Evolutionary conservation across 1,284 basidiomycete genomes (phyloP).

Genomic region (Peniophora sp.): DNA sequence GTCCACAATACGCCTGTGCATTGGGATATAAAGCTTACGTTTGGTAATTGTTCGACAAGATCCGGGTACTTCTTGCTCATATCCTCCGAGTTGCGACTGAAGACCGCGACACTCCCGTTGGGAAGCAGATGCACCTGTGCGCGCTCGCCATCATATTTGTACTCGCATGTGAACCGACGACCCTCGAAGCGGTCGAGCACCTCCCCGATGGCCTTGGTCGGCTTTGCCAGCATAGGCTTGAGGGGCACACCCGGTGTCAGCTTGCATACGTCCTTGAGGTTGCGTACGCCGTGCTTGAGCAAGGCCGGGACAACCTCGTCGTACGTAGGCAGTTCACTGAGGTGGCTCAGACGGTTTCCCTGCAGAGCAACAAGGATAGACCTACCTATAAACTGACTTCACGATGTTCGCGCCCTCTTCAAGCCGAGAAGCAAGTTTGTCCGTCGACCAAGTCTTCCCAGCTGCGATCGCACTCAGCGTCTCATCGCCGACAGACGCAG

Average conservation of each 20-base stretch:
- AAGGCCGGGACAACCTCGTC: constrained; percentile 92
- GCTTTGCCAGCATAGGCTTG: constrained; percentile 99
- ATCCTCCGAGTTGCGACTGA: constrained; percentile 97
- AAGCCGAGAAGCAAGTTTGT: constrained; percentile 68
- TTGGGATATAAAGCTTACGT: constrained; percentile 37
- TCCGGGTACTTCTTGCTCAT: constrained; percentile 99
- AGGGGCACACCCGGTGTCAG: constrained; percentile 93
- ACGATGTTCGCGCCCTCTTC: constrained; percentile 76
- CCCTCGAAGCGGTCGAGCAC: constrained; percentile 96
- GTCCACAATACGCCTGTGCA: constrained; percentile 4
- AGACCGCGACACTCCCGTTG: constrained; percentile 79
- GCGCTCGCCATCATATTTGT: constrained; percentile 99
- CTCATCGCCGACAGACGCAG: neutral
- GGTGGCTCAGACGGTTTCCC: neutral
- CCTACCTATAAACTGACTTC: constrained; percentile 88
- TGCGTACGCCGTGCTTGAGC: constrained; percentile 70
- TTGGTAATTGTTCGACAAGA: constrained; percentile 86
- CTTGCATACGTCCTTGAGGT: constrained; percentile 73
- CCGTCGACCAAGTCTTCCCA: constrained; percentile 66
- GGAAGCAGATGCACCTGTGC: constrained; percentile 86
- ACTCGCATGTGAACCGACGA: constrained; percentile 96
- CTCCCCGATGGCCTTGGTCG: constrained; percentile 98
- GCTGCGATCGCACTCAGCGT: constrained; percentile 29
- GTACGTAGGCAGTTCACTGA: constrained; percentile 89
- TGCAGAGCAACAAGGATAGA: neutral